Base-by-base conservation (phyloP, 2,329 filamentous ascomycete species). In the Aspergillus versicolor region DNA sequence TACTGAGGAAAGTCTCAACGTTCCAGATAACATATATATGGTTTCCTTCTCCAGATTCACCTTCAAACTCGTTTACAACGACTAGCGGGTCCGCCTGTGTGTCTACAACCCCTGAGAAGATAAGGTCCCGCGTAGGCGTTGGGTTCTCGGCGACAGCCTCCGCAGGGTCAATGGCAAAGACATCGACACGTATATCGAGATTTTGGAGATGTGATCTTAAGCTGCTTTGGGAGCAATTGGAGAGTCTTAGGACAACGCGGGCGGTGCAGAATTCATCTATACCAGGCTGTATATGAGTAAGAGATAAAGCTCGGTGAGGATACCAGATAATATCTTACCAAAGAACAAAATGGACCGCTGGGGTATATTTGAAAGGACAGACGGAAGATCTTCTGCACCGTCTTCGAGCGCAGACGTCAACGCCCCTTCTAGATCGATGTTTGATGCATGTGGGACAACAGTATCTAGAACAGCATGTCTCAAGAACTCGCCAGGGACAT, bases 221-320 rank as follows among this genome's bases (percentile, higher is more conserved):
- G 4, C 71, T 74, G 43, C 72, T 65, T 58, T 82, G 77, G 19
- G 81, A 78, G 61, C 80, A 78, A 55, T 78, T 69, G 38, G 80
- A 79, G 13, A 82, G 77, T 59, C 80, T 73, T 37, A 85, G 73
- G 38, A 83, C 75, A 46, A 84, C 70, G 63, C 81, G 79, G 19
- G 80, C 76, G 21, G 77, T 74, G 37, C 83, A 73, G 45, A 75
- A 72, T 73, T 85, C 82, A 80, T 85, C 82, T 85, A 70, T 58
- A 61, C 47, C 68, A 34, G 59, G 71, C 75, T 79, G 63, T 65
- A 57, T 64, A 75, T 82, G 66, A 83, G 79, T 79, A 79, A 81
- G 75, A 79, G 64, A 68, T 58, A 67, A 67, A 62, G 59, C 61
- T 55, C 57, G 48, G 48, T 30, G 30, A 52, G 50, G 43, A 34